Evolutionary conservation across 2,329 filamentous ascomycete genomes (phyloP).

Genomic region (Apiospora kogelbergensis): DNA sequence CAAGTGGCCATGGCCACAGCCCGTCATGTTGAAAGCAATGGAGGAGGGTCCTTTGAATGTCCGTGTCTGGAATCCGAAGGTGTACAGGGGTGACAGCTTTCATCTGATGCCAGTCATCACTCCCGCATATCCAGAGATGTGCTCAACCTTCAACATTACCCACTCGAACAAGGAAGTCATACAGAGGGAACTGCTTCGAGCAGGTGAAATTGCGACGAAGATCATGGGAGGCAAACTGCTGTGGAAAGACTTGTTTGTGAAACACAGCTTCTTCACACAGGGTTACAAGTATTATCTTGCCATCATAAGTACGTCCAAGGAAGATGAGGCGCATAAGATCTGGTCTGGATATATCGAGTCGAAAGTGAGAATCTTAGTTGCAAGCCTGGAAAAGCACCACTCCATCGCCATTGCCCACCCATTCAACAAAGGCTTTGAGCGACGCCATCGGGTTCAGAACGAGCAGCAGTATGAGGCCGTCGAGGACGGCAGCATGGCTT

Average conservation of each 20-base stretch:
- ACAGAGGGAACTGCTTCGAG: slow-evolving; percentile 77
- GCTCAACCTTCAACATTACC: slow-evolving; percentile 91
- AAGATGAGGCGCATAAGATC: slow-evolving; percentile 78
- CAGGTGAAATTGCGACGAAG: slow-evolving; percentile 72
- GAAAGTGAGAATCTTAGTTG: slow-evolving; percentile 83
- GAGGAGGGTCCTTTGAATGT: slow-evolving; percentile 80
- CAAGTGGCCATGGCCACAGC: slow-evolving; percentile 90
- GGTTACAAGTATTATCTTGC: slow-evolving; percentile 96
- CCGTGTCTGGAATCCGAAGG: slow-evolving; percentile 92
- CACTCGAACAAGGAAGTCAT: slow-evolving; percentile 84
- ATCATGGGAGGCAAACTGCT: slow-evolving; percentile 75
- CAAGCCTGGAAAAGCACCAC: slow-evolving; percentile 76
- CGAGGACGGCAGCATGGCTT: slow-evolving; percentile 52
- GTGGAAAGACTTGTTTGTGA: slow-evolving; percentile 87
- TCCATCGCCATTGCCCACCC: slow-evolving; percentile 83
- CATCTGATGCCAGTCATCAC: slow-evolving; percentile 99
- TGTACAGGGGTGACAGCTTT: slow-evolving; percentile 77
- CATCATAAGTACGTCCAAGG: slow-evolving; percentile 78
- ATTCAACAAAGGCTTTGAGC: slow-evolving; percentile 90
- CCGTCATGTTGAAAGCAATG: slow-evolving; percentile 86
- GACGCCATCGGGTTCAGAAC: slow-evolving; percentile 69
- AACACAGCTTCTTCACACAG: slow-evolving; percentile 89
- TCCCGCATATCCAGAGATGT: slow-evolving; percentile 96
- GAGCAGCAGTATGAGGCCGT: slow-evolving; percentile 53
- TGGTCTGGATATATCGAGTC: slow-evolving; percentile 95